A percentile compares a stretch with the other conserved stretches of the same genome.
Evolutionary conservation across 345 rosid genomes (phyloP).

Genomic region (Eucalyptus pauciflora): DNA sequence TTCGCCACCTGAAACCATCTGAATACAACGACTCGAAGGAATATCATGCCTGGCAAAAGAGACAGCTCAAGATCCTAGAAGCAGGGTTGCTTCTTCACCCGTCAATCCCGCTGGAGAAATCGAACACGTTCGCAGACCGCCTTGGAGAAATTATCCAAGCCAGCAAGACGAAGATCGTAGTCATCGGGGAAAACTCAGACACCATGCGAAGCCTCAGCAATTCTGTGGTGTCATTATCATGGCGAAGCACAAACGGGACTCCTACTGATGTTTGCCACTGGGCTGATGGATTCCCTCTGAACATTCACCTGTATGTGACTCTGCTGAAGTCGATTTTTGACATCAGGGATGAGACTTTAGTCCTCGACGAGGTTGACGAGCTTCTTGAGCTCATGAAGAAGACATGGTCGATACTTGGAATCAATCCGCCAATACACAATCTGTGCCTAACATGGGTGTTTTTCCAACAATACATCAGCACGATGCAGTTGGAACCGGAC

Average conservation of each 20-base stretch:
- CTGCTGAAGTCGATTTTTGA: slow-evolving; percentile 71
- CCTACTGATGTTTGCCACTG: slow-evolving; percentile 79
- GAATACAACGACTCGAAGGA: slow-evolving; percentile 65
- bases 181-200: slow-evolving; percentile 65
- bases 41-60: slow-evolving; percentile 74
- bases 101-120: slow-evolving; percentile 50
- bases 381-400: slow-evolving; percentile 80
- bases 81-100: slow-evolving; percentile 72
- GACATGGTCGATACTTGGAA: slow-evolving; percentile 84
- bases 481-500: slow-evolving; percentile 61
- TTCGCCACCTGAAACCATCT: slow-evolving; percentile 69
- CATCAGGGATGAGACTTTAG: slow-evolving; percentile 61
- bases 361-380: slow-evolving; percentile 88
- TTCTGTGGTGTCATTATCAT: slow-evolving; percentile 55
- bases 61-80: slow-evolving; percentile 74
- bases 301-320: slow-evolving; percentile 47
- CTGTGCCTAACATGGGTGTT: slow-evolving; percentile 83
- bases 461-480: slow-evolving; percentile 64
- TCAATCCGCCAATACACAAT: slow-evolving; percentile 57
- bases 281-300: slow-evolving; percentile 93
- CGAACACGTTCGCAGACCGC: slow-evolving; percentile 40
- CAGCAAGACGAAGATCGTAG: slow-evolving; percentile 33
- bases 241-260: slow-evolving; percentile 54
- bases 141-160: slow-evolving; percentile 47
- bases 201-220: slow-evolving; percentile 57